phyloP scores from a whole-genome alignment of 2,329 filamentous ascomycete species.

The Fusarium abutilonis region DNA sequence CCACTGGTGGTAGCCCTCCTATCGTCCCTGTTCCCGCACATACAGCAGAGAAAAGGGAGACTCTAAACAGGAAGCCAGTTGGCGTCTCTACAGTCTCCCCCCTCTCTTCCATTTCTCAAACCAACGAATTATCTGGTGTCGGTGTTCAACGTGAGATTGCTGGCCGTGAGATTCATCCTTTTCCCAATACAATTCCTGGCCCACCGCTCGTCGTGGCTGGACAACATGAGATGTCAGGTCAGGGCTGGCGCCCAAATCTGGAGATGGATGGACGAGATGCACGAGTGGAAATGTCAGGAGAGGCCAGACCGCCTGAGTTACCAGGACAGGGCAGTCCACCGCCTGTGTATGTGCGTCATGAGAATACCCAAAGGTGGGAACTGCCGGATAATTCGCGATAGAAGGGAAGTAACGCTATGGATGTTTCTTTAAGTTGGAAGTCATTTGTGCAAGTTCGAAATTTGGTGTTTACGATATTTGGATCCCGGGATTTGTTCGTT shows the following conservation, averaged over 20 bases:
- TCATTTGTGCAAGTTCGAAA: too few species aligned
- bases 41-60: constrained; percentile 21
- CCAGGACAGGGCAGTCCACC: constrained; percentile 25
- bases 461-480: too few species aligned
- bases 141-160: constrained; percentile 29
- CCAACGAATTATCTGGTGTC: constrained; percentile 34
- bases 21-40: neutral
- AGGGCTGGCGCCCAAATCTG: constrained; percentile 27
- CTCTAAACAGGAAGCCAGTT: constrained; percentile 33
- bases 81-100: constrained; percentile 30
- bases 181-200: constrained; percentile 30
- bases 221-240: constrained; percentile 38
- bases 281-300: constrained; percentile 34
- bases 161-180: constrained; percentile 25
- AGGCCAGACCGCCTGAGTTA: constrained; percentile 30
- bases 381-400: constrained; percentile 37
- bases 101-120: constrained; percentile 33
- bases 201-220: constrained; percentile 34
- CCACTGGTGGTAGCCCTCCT: constrained; percentile 3
- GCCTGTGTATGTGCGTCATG: constrained; percentile 17
- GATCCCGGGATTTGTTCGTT: too few species aligned
- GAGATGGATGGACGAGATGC: constrained; percentile 39
- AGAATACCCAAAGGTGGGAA: constrained; percentile 37
- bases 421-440: too few species aligned
- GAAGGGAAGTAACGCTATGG: too few species aligned